These are phyloP conservation scores for Ricinus communis DNA, from an alignment of 345 rosid species.

Conservation along the genomic window DNA sequence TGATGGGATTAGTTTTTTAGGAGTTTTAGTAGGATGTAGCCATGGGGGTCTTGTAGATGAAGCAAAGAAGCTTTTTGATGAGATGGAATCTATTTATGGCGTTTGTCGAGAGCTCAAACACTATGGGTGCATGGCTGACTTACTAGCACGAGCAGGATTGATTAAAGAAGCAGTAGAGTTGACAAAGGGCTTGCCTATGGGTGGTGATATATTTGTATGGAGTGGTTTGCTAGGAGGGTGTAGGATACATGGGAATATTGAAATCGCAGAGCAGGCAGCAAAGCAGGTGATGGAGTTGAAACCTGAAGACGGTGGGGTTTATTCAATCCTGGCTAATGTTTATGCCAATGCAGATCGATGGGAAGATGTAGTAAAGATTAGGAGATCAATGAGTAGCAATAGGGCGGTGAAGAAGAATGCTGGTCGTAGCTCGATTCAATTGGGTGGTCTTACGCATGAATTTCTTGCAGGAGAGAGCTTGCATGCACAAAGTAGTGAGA, in stretches of 20 bases:
- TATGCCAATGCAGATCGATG: conserved; percentile 65
- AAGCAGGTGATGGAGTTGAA: conserved; percentile 51
- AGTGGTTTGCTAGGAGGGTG: conserved; percentile 78
- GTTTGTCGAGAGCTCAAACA: conserved; percentile 59
- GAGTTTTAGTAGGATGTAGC: conserved; percentile 70
- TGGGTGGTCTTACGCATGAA: conserved; percentile 35
- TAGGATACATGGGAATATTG: conserved; percentile 65
- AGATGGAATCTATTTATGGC: conserved; percentile 49
- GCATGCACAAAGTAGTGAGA: conserved; percentile 24
- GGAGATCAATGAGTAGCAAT: conserved; percentile 43
- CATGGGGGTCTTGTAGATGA: conserved; percentile 66
- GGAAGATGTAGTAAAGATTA: conserved; percentile 62
- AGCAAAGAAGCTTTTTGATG: conserved; percentile 51
- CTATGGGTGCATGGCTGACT: conserved; percentile 75
- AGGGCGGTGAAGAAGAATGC: conserved; percentile 48
- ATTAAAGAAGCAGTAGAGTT: conserved; percentile 59
- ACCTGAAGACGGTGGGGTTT: conserved; percentile 77
- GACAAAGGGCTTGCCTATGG: conserved; percentile 52
- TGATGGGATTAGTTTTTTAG: conserved; percentile 58
- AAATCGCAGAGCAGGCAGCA: conserved; percentile 67
- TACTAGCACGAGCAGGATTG: conserved; percentile 72
- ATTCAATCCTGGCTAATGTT: conserved; percentile 61
- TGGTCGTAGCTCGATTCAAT: conserved; percentile 52
- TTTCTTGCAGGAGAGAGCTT: conserved; percentile 39
- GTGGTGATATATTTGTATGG: conserved; percentile 63